Conservation (phyloP, 2,329 filamentous ascomycete species). For the Botrytis elliptica region DNA sequence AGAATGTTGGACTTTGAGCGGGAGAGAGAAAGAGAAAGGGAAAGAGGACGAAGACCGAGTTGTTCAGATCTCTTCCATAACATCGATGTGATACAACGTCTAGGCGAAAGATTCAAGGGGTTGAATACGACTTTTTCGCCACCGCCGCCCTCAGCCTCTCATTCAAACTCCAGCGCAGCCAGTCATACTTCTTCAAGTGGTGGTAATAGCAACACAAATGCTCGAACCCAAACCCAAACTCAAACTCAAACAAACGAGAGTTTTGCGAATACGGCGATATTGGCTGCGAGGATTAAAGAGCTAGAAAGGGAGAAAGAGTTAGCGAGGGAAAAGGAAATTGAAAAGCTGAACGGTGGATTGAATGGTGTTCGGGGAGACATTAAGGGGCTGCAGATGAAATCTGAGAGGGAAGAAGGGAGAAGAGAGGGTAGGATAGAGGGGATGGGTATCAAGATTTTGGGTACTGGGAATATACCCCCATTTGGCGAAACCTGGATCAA, state of each 20-base stretch:
- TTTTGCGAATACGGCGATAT: not conserved
- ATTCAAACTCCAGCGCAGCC: not conserved
- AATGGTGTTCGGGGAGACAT: not conserved
- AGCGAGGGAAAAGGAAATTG: not conserved
- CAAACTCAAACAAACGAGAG: not conserved
- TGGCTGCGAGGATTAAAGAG: slow-evolving; percentile 1
- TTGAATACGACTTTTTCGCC: not conserved
- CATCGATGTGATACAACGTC: slow-evolving; percentile 3
- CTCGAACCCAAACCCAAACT: not conserved
- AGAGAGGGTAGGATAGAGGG: not conserved
- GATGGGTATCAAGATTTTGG: not conserved
- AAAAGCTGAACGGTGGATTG: slow-evolving; percentile 2
- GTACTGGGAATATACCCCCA: too few relatives aligned
- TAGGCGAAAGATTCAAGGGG: slow-evolving; percentile 8
- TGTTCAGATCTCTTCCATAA: slow-evolving; percentile 12
- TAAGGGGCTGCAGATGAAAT: not conserved
- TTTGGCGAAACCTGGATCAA: not conserved
- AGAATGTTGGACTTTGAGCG: not conserved
- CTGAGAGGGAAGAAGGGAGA: slow-evolving; percentile 3
- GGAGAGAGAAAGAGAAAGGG: not conserved
- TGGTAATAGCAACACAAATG: too few relatives aligned
- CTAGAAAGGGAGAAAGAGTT: not conserved
- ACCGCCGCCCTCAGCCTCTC: too few relatives aligned
- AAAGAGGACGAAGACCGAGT: slow-evolving; percentile 1
- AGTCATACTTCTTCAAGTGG: not conserved